Conservation (phyloP, 192 early-diverging fungal species). For the Spinellus fusiger region DNA sequence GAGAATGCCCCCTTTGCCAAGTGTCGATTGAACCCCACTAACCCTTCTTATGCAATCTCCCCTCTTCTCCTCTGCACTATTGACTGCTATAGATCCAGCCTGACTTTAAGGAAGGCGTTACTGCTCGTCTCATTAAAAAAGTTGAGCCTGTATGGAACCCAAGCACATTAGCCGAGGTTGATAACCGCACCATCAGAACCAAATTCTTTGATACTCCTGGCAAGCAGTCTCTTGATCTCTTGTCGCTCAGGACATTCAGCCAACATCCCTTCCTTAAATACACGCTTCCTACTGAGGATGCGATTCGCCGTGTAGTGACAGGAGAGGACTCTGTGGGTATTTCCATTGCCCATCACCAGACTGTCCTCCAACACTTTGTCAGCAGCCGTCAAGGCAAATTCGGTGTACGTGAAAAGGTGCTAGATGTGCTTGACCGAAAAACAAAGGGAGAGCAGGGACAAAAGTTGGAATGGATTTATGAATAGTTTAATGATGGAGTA, state of each 20-base stretch:
- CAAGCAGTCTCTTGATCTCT: conserved; percentile 26
- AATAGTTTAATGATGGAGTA: background rate
- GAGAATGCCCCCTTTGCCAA: no score
- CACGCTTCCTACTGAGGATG: conserved; percentile 58
- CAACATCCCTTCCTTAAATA: conserved; percentile 55
- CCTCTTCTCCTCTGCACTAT: background rate
- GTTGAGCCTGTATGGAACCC: conserved; percentile 70
- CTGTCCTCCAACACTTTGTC: conserved; percentile 56
- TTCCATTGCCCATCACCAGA: conserved; percentile 23
- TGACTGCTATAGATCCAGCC: conserved; percentile 35
- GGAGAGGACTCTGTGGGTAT: conserved; percentile 57
- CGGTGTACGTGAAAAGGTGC: conserved; percentile 61
- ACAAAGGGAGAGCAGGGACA: background rate
- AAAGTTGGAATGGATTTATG: background rate
- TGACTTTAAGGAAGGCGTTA: conserved; percentile 91
- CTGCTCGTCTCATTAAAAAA: conserved; percentile 69
- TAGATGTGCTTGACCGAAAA: conserved; percentile 52
- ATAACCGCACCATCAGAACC: conserved; percentile 37
- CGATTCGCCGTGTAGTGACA: conserved; percentile 49
- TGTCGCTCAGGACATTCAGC: conserved; percentile 28
- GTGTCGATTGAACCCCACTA: no score
- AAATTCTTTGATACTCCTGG: conserved; percentile 44
- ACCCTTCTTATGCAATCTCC: background rate
- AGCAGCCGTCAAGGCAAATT: conserved; percentile 52
- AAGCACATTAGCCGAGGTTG: conserved; percentile 41